phyloP scores from a whole-genome alignment of 768 basidiomycete genomes.

The Leucocoprinus birnbaumii region DNA sequence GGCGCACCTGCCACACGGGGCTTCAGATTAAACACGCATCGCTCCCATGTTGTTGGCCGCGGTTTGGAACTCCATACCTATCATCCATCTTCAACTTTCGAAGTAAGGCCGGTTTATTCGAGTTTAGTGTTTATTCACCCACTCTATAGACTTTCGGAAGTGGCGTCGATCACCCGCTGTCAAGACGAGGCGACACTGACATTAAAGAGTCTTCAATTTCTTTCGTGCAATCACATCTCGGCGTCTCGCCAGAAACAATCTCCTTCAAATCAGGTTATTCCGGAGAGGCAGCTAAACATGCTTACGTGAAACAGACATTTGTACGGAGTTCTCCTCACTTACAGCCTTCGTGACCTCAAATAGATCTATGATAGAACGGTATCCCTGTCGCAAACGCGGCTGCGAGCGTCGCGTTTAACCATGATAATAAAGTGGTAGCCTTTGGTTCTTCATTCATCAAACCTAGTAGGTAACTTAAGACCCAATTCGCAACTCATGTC shows the following conservation, averaged over 20 bases:
- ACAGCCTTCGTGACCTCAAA: neutral
- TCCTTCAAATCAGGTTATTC: conserved; percentile 25
- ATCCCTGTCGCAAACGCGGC: conserved; percentile 33
- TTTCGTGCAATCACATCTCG: conserved; percentile 22
- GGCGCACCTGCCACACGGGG: neutral
- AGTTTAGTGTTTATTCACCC: neutral
- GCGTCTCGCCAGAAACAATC: conserved; percentile 18
- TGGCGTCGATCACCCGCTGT: conserved; percentile 28
- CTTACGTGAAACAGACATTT: conserved; percentile 12
- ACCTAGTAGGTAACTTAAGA: conserved; percentile 26
- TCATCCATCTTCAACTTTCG: conserved; percentile 33
- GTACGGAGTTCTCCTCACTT: neutral
- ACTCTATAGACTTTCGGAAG: conserved; percentile 25
- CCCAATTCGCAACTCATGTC: too few relatives aligned
- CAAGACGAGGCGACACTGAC: conserved; percentile 20
- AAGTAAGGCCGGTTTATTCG: conserved; percentile 24
- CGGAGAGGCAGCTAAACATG: conserved; percentile 21
- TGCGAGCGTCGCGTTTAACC: conserved; percentile 30
- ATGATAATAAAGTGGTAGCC: conserved; percentile 29
- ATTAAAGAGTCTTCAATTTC: conserved; percentile 23
- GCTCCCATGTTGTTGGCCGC: conserved; percentile 24
- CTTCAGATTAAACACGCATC: conserved; percentile 21
- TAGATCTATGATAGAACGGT: conserved; percentile 19
- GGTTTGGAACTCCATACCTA: conserved; percentile 29
- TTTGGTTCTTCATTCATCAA: conserved; percentile 45